phyloP scores from a whole-genome alignment of 257 asterid genomes.

The Solanum sparsipilum region DNA sequence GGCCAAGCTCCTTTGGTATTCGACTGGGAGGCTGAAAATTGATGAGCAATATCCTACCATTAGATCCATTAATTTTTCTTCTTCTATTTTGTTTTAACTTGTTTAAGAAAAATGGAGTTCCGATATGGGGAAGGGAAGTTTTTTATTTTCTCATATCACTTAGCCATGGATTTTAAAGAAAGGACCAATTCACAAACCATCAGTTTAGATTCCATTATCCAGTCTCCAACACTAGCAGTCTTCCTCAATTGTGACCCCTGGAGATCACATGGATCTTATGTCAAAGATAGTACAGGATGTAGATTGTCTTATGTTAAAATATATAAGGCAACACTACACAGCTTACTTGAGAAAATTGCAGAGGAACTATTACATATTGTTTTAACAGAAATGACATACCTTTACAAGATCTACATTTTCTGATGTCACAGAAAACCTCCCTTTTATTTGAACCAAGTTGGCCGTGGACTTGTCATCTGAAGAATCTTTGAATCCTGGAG shows the following conservation, averaged over 20 bases:
- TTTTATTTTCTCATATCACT: not conserved
- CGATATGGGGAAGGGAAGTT: not conserved
- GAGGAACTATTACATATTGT: constrained; percentile 36
- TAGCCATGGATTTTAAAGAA: not conserved
- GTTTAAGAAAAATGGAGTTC: not conserved
- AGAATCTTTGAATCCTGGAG: constrained; percentile 66
- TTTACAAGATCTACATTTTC: constrained; percentile 96
- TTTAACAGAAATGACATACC: constrained; percentile 28
- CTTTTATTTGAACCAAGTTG: constrained; percentile 94
- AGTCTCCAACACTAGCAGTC: constrained; percentile 90
- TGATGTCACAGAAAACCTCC: constrained; percentile 96
- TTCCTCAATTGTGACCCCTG: constrained; percentile 88
- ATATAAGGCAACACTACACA: constrained; percentile 5
- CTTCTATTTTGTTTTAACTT: not conserved
- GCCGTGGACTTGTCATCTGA: constrained; percentile 72
- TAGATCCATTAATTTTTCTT: not conserved
- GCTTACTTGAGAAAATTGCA: constrained; percentile 61
- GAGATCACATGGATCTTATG: constrained; percentile 15
- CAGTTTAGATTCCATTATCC: constrained; percentile 74
- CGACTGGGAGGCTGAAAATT: constrained; percentile 57
- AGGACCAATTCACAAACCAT: constrained; percentile 40
- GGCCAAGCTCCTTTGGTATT: constrained; percentile 48
- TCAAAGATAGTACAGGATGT: constrained; percentile 13
- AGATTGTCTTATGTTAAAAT: constrained; percentile 3
- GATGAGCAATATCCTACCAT: constrained; percentile 5